Evolutionary conservation across 2,329 filamentous ascomycete genomes (phyloP).

Genomic region (Cytospora piceae): DNA sequence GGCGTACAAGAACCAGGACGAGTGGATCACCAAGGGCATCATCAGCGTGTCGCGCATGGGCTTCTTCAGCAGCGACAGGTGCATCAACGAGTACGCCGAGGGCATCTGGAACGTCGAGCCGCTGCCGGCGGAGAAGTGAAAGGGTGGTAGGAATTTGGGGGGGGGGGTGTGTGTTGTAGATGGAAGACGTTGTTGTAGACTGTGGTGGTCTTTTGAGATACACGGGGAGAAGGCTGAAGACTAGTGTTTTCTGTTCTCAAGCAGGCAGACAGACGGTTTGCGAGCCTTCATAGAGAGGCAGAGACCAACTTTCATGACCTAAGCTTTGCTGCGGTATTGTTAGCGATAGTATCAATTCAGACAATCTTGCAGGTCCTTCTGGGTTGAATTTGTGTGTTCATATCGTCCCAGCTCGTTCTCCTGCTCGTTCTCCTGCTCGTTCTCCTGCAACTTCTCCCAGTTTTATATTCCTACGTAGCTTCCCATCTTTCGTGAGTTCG

Average conservation of each 20-base stretch:
- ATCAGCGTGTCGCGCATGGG: constrained; percentile 90
- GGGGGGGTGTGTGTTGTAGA: constrained; percentile 30
- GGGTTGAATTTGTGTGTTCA: not conserved
- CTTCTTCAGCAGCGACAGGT: constrained; percentile 93
- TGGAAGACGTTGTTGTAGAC: not conserved
- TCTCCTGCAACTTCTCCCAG: no score
- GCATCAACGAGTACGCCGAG: constrained; percentile 97
- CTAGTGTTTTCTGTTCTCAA: no score
- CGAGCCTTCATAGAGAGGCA: not conserved
- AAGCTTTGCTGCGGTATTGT: not conserved
- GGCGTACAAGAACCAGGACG: constrained; percentile 87
- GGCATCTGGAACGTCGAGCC: constrained; percentile 94
- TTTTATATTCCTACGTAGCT: no score
- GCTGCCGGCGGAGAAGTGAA: constrained; percentile 50
- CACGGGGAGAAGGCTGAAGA: no score
- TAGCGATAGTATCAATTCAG: not conserved
- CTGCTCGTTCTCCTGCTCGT: not conserved
- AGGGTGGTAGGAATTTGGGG: constrained; percentile 16
- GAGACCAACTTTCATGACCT: not conserved
- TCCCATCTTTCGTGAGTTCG: no score
- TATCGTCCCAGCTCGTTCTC: not conserved
- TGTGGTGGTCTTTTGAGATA: no score
- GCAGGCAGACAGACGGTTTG: no score
- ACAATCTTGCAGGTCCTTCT: not conserved
- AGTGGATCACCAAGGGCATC: constrained; percentile 91